These are phyloP conservation scores for Ramalina intermedia DNA, from an alignment of 495 filamentous ascomycete genomes.

Conservation along the genomic window DNA sequence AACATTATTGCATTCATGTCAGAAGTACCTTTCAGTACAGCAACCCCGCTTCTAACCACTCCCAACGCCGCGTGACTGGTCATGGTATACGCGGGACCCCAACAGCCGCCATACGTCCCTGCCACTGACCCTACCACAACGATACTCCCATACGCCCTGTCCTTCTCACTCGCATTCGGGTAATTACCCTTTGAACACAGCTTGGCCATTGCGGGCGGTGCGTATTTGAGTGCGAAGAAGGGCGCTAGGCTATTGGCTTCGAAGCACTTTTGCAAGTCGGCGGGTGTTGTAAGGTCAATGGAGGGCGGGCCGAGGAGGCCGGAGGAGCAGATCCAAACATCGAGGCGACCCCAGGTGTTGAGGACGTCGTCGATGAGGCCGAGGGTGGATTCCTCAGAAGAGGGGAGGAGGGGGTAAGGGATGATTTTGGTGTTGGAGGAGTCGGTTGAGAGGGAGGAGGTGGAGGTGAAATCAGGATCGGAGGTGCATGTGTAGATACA, in stretches of 20 bases:
- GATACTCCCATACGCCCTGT: conserved; percentile 41
- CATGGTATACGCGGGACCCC: conserved; percentile 45
- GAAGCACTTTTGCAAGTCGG: conserved; percentile 38
- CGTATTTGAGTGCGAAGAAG: conserved; percentile 49
- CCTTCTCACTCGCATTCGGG: conserved; percentile 44
- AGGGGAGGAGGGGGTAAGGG: conserved; percentile 39
- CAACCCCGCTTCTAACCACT: conserved; percentile 42
- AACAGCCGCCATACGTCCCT: conserved; percentile 42
- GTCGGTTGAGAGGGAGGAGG: conserved; percentile 18
- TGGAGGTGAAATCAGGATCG: conserved; percentile 15
- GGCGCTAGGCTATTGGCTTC: conserved; percentile 43
- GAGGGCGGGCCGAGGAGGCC: conserved; percentile 41
- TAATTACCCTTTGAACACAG: conserved; percentile 34
- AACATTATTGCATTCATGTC: not conserved
- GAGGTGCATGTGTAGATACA: conserved; percentile 39
- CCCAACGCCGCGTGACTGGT: conserved; percentile 42
- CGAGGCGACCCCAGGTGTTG: conserved; percentile 41
- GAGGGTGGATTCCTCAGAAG: conserved; percentile 43
- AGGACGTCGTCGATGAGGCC: conserved; percentile 46
- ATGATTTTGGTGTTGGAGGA: conserved; percentile 42
- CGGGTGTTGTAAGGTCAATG: conserved; percentile 36
- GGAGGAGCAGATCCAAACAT: conserved; percentile 44
- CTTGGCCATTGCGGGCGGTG: conserved; percentile 47
- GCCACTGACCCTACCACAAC: conserved; percentile 41
- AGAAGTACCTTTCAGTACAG: conserved; percentile 31